Base-by-base conservation (phyloP, 2,329 filamentous ascomycete genomes). In the Sporothrix variecibatus region DNA sequence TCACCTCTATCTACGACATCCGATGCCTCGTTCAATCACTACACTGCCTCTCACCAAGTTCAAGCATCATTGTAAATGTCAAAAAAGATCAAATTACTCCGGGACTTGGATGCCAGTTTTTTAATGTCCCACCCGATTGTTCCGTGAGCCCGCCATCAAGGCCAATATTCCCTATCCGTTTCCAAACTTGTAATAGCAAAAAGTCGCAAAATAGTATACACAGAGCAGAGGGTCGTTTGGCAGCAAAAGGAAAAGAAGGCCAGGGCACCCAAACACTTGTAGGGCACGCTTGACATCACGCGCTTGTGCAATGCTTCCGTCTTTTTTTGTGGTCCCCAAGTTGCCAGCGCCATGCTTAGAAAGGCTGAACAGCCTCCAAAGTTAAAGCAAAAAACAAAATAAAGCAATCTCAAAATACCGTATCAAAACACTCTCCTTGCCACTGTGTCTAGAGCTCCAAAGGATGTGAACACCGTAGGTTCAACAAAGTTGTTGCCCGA, bases 1-100 rank as follows among this genome's bases (percentile, higher is more conserved):
- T 28, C 23, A 23, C 23, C 2, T 28, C 23, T 3, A 8, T 17
- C 5, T 51, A 17, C 46, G 46, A 51, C 46, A 51, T n/a, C 12
- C 2, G 46, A n/a, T 15, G 46, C 7, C 7, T 34, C 2, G 34
- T 34, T 34, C 34, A 34, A 34, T 7, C 34, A 34, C 34, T 34
- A 0, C 34, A 3, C 34, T 34, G 12, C 8, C 15, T n/a, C 15
- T 60, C 26, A 34, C 28, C 28, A 60, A 43, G 5, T 38, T 65
- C n/a, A 34, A 20, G 9, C 11, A 43, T 3, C 9, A 23, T 26
- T 26, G 34, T 26, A 26, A 3, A 26, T 26, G 49, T 64, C 40
- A 64, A 64, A 53, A 67, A 58, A 71, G 43, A 26, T 56, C 64
- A 67, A 51, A 68, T 60, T 74, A 74, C 67, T 73, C 72, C 72